Percentiles rank a stretch among this genome's conserved stretches.
Evolutionary conservation across 2,329 filamentous ascomycete genomes (phyloP).

Genomic region (Stachybotrys chlorohalonatus): DNA sequence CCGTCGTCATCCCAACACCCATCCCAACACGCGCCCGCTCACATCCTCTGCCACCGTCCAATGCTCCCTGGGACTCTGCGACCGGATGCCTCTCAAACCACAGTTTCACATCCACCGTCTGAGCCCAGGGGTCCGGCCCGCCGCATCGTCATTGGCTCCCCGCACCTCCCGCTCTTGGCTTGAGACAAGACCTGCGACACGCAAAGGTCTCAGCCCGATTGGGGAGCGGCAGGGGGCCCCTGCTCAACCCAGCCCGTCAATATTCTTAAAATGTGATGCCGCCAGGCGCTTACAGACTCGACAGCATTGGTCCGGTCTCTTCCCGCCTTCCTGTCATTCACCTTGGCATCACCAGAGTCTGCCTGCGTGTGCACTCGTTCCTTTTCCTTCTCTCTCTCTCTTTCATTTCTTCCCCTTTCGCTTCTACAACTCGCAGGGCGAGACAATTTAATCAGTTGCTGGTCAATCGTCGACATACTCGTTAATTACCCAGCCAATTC

Average conservation of each 20-base stretch:
- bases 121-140: not conserved
- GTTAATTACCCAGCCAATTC: not conserved
- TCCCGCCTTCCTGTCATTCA: not conserved
- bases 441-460: constrained; percentile 2
- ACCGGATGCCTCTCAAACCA: not conserved
- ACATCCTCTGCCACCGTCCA: not conserved
- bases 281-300: not conserved
- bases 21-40: too few relatives aligned
- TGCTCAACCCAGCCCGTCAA: not conserved
- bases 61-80: not conserved
- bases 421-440: constrained; percentile 2
- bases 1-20: too few relatives aligned
- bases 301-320: not conserved
- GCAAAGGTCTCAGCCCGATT: not conserved
- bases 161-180: not conserved
- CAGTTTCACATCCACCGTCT: not conserved
- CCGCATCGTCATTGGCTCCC: not conserved
- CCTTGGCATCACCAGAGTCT: not conserved
- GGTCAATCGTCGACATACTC: constrained; percentile 1
- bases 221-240: too few relatives aligned
- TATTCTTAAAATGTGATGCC: not conserved
- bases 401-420: not conserved
- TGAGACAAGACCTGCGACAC: not conserved
- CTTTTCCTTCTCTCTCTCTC: not conserved
- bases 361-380: not conserved